A percentile compares a stretch with the other conserved stretches of the same genome.
phyloP scores from a whole-genome alignment of 208 protist species.

The Leptomonas pyrrhocoris region DNA sequence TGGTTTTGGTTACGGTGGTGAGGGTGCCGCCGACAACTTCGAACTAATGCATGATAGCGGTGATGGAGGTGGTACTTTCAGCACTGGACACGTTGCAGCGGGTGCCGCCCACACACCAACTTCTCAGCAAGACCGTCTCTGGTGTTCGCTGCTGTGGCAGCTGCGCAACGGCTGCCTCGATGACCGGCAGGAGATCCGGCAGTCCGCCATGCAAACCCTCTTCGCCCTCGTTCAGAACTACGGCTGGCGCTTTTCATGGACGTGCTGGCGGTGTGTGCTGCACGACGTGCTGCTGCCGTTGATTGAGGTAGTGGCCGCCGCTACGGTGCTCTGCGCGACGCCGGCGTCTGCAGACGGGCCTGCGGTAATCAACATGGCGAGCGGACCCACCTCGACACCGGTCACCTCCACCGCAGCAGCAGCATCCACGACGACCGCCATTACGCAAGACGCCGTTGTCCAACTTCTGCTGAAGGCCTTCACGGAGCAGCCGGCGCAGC shows the following conservation, averaged over 20 bases:
- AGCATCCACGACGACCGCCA: neutral
- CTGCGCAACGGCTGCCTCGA: constrained; percentile 54
- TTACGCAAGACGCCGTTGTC: neutral
- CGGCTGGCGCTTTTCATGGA: constrained; percentile 55
- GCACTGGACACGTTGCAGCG: neutral
- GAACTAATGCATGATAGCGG: too few relatives aligned
- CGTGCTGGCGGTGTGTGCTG: constrained; percentile 65
- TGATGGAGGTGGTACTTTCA: neutral
- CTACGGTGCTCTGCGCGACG: constrained; percentile 34
- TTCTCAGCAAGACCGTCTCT: constrained; percentile 31
- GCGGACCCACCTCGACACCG: neutral
- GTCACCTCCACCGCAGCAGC: neutral
- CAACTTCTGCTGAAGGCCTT: constrained; percentile 33
- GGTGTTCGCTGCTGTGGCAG: constrained; percentile 54
- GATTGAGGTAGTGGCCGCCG: constrained; percentile 50
- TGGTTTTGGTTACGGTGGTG: neutral
- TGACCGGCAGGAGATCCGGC: constrained; percentile 76
- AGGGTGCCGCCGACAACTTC: too few relatives aligned
- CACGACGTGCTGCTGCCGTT: constrained; percentile 52
- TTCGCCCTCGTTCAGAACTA: constrained; percentile 83
- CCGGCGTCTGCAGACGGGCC: neutral
- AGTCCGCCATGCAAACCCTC: constrained; percentile 82
- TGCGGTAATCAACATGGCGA: too few relatives aligned
- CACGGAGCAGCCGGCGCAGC: constrained; percentile 29
- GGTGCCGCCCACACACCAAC: neutral